Conservation (phyloP, 495 filamentous ascomycete genomes). For the Penicillium coprophilum region DNA sequence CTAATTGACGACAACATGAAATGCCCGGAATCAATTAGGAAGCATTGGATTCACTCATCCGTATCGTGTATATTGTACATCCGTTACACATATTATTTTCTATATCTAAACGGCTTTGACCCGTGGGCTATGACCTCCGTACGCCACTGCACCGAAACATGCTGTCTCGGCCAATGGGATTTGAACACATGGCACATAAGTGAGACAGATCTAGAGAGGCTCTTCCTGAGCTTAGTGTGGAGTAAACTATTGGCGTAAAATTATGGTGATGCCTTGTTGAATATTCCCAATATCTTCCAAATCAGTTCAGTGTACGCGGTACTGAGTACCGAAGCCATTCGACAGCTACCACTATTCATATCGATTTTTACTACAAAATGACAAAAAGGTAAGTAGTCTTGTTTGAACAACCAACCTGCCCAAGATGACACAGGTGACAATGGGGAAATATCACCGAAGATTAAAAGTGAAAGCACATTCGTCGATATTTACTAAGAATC, state of each 20-base stretch:
- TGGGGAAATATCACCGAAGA: slow-evolving; percentile 4
- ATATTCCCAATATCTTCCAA: neutral
- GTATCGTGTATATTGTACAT: too few species aligned
- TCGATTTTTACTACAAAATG: slow-evolving; percentile 14
- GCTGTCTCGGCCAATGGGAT: neutral
- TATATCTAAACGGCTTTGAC: too few species aligned
- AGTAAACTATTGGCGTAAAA: too few species aligned
- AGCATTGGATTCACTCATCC: too few species aligned
- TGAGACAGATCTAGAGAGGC: neutral
- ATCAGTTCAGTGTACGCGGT: neutral
- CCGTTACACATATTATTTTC: too few species aligned
- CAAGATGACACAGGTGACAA: neutral
- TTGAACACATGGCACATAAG: neutral
- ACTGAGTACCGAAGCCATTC: neutral
- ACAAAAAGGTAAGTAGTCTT: slow-evolving; percentile 14
- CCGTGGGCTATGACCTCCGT: too few species aligned
- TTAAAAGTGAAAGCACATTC: neutral
- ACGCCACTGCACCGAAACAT: neutral
- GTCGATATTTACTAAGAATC: slow-evolving; percentile 3
- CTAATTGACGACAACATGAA: too few species aligned
- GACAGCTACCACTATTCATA: neutral
- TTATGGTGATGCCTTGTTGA: too few species aligned
- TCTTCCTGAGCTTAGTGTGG: neutral
- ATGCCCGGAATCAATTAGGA: too few species aligned
- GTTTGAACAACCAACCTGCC: neutral